Conservation (phyloP, 1,139 yeast species). For the Saccharomycopsis crataegensis region DNA sequence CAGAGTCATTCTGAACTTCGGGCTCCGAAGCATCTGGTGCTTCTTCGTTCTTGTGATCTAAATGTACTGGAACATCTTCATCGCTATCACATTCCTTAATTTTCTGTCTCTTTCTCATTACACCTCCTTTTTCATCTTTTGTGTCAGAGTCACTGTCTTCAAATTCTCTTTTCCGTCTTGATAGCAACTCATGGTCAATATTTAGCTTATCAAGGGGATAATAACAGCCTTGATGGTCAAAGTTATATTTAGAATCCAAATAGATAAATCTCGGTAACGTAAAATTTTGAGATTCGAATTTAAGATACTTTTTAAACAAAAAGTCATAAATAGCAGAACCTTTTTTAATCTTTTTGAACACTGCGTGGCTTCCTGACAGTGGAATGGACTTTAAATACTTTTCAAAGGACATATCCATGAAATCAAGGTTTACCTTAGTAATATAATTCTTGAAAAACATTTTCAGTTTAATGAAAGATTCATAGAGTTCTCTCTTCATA, state of each 20-base stretch:
- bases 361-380: no score
- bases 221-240: background rate
- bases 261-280: background rate
- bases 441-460: no score
- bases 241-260: background rate
- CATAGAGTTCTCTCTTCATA: no score
- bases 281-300: background rate
- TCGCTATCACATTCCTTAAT: background rate
- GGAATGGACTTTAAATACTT: no score
- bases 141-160: background rate
- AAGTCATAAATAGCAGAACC: background rate
- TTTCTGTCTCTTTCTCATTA: background rate
- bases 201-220: background rate
- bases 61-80: background rate
- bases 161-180: background rate
- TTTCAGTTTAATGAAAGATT: no score
- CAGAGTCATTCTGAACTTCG: background rate
- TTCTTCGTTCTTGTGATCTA: background rate
- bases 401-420: no score
- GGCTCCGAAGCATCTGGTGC: background rate
- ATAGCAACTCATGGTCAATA: background rate
- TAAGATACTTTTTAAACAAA: background rate
- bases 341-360: background rate
- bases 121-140: background rate
- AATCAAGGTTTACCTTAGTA: no score